A percentile compares a stretch with the other conserved stretches of the same genome.
Conservation (phyloP, 495 filamentous ascomycete genomes). For the Astrothelium subdiscretum region DNA sequence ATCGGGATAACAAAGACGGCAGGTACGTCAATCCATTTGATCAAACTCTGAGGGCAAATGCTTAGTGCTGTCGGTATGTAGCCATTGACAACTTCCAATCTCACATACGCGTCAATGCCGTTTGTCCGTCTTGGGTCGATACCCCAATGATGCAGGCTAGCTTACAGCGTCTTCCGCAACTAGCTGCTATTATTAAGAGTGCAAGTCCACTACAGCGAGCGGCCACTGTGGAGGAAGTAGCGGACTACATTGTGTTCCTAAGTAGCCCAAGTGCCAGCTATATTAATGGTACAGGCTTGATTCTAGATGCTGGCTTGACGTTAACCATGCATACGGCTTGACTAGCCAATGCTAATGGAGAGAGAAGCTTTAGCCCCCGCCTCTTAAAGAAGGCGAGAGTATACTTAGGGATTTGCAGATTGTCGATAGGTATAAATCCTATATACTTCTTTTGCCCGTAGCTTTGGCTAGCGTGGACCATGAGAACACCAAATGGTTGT, state of each 20-base stretch:
- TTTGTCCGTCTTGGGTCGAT: conserved; percentile 9
- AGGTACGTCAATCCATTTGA: too few relatives aligned
- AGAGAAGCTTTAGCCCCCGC: too few relatives aligned
- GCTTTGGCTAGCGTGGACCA: too few relatives aligned
- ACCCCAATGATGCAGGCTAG: conserved; percentile 7
- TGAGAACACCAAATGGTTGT: too few relatives aligned
- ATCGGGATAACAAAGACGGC: conserved; percentile 30
- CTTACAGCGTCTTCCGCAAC: not conserved
- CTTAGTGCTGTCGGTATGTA: too few relatives aligned
- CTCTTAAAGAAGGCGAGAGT: too few relatives aligned
- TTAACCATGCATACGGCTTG: conserved; percentile 2
- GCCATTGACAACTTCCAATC: conserved; percentile 4
- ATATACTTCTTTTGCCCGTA: too few relatives aligned
- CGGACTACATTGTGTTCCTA: conserved; percentile 5
- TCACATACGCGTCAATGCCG: not conserved
- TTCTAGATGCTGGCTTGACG: conserved; percentile 7
- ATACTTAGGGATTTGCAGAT: too few relatives aligned
- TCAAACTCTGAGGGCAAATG: too few relatives aligned
- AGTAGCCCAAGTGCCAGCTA: conserved; percentile 12
- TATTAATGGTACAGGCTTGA: conserved; percentile 7
- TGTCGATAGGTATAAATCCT: too few relatives aligned
- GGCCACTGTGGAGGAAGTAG: conserved; percentile 6
- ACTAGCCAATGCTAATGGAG: not conserved
- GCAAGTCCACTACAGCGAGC: not conserved
- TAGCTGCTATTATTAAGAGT: not conserved